Percentiles rank a stretch among this genome's conserved stretches.
phyloP scores from a whole-genome alignment of 805 yeast genomes.

The Pichia californica region DNA sequence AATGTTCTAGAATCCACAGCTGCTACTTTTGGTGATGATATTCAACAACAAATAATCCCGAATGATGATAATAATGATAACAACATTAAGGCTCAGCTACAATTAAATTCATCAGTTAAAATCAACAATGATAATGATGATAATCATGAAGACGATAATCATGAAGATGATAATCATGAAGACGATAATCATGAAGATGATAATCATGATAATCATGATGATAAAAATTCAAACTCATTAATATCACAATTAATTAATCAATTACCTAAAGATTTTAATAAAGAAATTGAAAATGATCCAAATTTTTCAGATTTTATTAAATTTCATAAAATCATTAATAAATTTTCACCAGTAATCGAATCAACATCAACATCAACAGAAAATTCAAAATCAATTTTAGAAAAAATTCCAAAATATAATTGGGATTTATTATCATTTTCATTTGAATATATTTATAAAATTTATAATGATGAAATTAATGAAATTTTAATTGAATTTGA shows the following conservation, averaged over 20 bases:
- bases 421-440: constrained; percentile 21
- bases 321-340: constrained; percentile 2
- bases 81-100: too few species aligned
- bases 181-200: too few species aligned
- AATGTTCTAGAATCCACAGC: neutral
- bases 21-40: constrained; percentile 4
- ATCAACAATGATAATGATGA: too few species aligned
- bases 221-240: neutral
- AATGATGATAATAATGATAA: too few species aligned
- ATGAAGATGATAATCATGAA: neutral
- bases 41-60: too few species aligned
- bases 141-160: too few species aligned
- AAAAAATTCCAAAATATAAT: constrained; percentile 17
- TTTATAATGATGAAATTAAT: constrained; percentile 19
- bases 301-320: constrained; percentile 3
- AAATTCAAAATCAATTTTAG: neutral
- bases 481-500: constrained; percentile 19
- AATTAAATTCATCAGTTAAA: too few species aligned
- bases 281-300: constrained; percentile 6
- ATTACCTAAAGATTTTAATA: neutral
- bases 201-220: too few species aligned
- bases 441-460: constrained; percentile 19
- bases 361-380: too few species aligned
- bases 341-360: too few species aligned
- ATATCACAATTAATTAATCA: neutral